Conservation (phyloP, 2,329 filamentous ascomycete genomes). For the Arthrinium phaeospermum region DNA sequence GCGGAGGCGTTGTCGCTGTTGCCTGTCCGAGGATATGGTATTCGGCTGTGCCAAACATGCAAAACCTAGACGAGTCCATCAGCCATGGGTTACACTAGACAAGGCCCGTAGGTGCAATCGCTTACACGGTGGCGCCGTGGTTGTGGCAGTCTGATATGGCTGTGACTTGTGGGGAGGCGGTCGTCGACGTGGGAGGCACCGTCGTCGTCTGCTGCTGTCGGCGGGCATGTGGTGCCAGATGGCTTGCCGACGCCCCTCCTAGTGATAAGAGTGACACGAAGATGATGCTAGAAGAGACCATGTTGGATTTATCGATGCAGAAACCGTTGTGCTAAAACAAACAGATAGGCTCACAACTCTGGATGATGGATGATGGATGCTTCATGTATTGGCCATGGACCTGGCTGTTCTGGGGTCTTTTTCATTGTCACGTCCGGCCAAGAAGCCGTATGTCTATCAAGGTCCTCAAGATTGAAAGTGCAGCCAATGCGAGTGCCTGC, state of each 20-base stretch:
- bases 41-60: conserved; percentile 36
- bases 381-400: no score
- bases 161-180: conserved; percentile 39
- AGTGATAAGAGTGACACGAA: conserved; percentile 1
- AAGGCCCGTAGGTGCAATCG: neutral
- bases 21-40: conserved; percentile 38
- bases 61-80: conserved; percentile 34
- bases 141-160: conserved; percentile 59
- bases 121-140: conserved; percentile 52
- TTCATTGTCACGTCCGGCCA: no score
- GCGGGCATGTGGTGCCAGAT: conserved; percentile 3
- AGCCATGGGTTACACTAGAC: neutral
- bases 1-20: conserved; percentile 35
- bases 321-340: neutral
- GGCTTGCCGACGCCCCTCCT: neutral
- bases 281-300: neutral
- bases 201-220: conserved; percentile 26
- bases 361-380: no score
- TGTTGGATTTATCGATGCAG: neutral
- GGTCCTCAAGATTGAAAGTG: no score
- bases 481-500: no score
- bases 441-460: no score
- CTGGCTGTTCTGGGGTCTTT: no score
- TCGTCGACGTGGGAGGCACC: conserved; percentile 31
- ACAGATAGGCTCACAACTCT: no score